These are phyloP conservation scores for Daldinia bambusicola DNA, from an alignment of 495 filamentous ascomycete genomes.

Conservation along the genomic window DNA sequence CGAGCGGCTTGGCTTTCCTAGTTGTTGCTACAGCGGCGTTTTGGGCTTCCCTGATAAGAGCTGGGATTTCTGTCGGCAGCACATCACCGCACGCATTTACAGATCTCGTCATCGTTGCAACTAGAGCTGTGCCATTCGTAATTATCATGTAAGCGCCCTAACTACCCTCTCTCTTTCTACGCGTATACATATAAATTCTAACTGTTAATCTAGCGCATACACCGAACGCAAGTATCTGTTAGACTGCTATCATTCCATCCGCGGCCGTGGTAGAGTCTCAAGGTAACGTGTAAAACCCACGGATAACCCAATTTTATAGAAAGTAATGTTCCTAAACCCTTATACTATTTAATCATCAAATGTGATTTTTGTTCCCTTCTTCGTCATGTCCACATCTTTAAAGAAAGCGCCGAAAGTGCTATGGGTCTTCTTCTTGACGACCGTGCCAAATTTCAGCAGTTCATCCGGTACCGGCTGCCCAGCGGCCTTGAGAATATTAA, in stretches of 20 bases:
- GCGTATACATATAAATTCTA: slow-evolving; percentile 24
- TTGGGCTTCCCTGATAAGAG: slow-evolving; percentile 43
- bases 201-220: slow-evolving; percentile 59
- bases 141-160: slow-evolving; percentile 67
- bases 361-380: slow-evolving; percentile 89
- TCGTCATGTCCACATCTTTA: slow-evolving; percentile 80
- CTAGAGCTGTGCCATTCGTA: slow-evolving; percentile 63
- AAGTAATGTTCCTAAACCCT: slow-evolving; percentile 9
- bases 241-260: slow-evolving; percentile 58
- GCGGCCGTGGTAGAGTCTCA: slow-evolving; percentile 41
- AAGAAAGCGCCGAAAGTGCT: slow-evolving; percentile 92
- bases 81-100: slow-evolving; percentile 48
- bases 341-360: slow-evolving; percentile 73
- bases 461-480: slow-evolving; percentile 89
- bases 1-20: slow-evolving; percentile 27
- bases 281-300: slow-evolving; percentile 2
- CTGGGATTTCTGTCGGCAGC: slow-evolving; percentile 50
- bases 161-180: slow-evolving; percentile 10
- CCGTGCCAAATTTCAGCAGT: slow-evolving; percentile 93
- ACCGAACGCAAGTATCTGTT: slow-evolving; percentile 69
- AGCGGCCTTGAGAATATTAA: slow-evolving; percentile 91
- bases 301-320: slow-evolving; percentile 9
- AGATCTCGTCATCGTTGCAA: slow-evolving; percentile 63
- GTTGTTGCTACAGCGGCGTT: slow-evolving; percentile 35
- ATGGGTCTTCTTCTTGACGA: slow-evolving; percentile 98